Percentiles rank a stretch among this genome's conserved stretches.
phyloP scores from a whole-genome alignment of 768 basidiomycete genomes.

The Mycena pura region DNA sequence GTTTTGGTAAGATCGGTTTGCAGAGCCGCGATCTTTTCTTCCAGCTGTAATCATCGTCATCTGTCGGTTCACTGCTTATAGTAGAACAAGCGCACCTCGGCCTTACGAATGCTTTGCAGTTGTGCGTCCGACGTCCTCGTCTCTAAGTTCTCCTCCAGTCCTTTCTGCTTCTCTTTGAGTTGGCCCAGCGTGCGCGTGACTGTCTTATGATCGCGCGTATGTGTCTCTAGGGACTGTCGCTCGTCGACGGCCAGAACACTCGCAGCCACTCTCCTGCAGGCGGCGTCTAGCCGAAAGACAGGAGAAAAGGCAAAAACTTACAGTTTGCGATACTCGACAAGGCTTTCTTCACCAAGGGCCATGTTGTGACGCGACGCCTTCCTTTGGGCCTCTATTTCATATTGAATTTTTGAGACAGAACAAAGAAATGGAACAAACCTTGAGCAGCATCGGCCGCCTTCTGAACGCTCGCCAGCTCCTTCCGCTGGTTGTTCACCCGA shows the following conservation, averaged over 20 bases:
- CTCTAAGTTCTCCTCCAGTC: constrained; percentile 61
- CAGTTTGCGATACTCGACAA: constrained; percentile 88
- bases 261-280: constrained; percentile 75
- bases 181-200: constrained; percentile 66
- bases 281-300: neutral
- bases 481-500: constrained; percentile 61
- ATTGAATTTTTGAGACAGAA: neutral
- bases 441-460: constrained; percentile 79
- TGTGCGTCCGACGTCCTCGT: constrained; percentile 62
- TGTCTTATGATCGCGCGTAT: constrained; percentile 85
- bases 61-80: neutral
- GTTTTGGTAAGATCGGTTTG: constrained; percentile 67
- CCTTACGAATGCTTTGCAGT: constrained; percentile 55
- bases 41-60: constrained; percentile 49
- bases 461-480: constrained; percentile 71
- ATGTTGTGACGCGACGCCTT: constrained; percentile 75
- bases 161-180: constrained; percentile 72
- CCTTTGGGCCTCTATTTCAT: constrained; percentile 69
- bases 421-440: constrained; percentile 52
- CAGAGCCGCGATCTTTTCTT: constrained; percentile 61
- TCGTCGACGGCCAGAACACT: constrained; percentile 84
- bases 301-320: constrained; percentile 42
- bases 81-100: constrained; percentile 53
- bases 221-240: constrained; percentile 82
- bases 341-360: constrained; percentile 80